phyloP scores from a whole-genome alignment of 2,329 filamentous ascomycete species.

The Dothidotthia symphoricarpi region DNA sequence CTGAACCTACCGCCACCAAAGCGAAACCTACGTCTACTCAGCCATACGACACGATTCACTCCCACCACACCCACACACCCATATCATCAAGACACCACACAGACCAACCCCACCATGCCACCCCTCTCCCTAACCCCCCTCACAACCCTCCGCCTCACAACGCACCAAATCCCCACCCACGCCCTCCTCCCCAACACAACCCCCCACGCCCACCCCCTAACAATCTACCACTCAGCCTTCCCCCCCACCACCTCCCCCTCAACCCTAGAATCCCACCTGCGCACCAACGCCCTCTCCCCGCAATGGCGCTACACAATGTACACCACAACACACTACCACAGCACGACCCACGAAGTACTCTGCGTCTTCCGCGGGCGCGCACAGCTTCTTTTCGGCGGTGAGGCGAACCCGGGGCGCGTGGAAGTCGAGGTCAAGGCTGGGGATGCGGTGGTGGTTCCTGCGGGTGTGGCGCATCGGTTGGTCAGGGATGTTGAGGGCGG shows the following conservation, averaged over 20 bases:
- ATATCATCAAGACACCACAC: not conserved
- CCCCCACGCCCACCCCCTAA: conserved; percentile 60
- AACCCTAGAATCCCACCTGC: conserved; percentile 58
- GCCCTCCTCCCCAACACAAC: conserved; percentile 62
- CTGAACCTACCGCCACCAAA: too few relatives aligned
- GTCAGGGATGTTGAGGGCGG: conserved; percentile 55
- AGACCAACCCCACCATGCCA: conserved; percentile 7
- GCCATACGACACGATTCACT: too few relatives aligned
- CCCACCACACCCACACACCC: too few relatives aligned
- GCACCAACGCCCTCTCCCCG: conserved; percentile 52
- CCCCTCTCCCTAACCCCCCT: conserved; percentile 44
- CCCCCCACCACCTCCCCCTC: conserved; percentile 45
- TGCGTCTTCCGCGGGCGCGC: conserved; percentile 59
- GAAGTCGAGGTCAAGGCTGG: conserved; percentile 58
- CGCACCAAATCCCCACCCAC: conserved; percentile 59
- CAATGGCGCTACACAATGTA: conserved; percentile 73
- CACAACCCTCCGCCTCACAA: conserved; percentile 55
- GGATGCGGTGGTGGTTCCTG: conserved; percentile 65
- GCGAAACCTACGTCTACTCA: not conserved
- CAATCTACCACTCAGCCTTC: conserved; percentile 66
- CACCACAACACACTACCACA: conserved; percentile 64
- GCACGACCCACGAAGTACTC: conserved; percentile 65
- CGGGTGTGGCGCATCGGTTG: conserved; percentile 64
- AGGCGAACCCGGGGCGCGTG: conserved; percentile 57
- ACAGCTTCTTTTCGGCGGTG: conserved; percentile 64